A percentile compares a stretch with the other conserved stretches of the same genome.
These are phyloP conservation scores for Periconia sp. DNA, from an alignment of 2,329 filamentous ascomycete genomes.

Conservation along the genomic window DNA sequence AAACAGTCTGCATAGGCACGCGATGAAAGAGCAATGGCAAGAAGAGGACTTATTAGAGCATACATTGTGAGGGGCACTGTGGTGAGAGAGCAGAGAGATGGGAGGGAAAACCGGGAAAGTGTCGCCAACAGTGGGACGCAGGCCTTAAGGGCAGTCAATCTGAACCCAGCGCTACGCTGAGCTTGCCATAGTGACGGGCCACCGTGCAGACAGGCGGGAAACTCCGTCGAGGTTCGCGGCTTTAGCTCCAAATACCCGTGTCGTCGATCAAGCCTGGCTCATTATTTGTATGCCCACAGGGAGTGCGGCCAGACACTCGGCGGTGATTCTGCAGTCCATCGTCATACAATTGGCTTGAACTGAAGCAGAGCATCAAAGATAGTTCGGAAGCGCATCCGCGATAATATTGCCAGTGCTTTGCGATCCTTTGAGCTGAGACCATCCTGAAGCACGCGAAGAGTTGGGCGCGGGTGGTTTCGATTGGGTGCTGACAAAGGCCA, in stretches of 20 bases:
- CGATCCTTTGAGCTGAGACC: not conserved
- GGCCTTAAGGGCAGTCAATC: slow-evolving; percentile 1
- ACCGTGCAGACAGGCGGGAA: not conserved
- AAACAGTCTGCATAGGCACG: slow-evolving; percentile 11
- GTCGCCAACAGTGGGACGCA: not conserved
- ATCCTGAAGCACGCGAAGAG: not conserved
- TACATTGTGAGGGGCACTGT: slow-evolving; percentile 8
- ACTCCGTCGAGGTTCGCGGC: too few species aligned
- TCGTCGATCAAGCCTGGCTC: too few species aligned
- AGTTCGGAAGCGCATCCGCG: too few species aligned
- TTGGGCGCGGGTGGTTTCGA: not conserved
- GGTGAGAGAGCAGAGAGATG: not conserved
- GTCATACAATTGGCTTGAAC: too few species aligned
- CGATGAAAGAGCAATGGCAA: slow-evolving; percentile 9
- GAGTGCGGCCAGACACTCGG: too few species aligned
- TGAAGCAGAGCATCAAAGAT: too few species aligned
- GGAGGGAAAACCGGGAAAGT: not conserved
- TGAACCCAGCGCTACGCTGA: too few species aligned
- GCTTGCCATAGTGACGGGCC: not conserved
- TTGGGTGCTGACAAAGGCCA: not conserved
- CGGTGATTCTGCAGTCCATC: too few species aligned
- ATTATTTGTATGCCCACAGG: too few species aligned
- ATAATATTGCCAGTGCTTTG: too few species aligned
- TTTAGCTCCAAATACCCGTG: too few species aligned
- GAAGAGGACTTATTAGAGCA: slow-evolving; percentile 7